These are phyloP conservation scores for Xanthoconium purpureum DNA, from an alignment of 768 basidiomycete genomes.

Conservation along the genomic window DNA sequence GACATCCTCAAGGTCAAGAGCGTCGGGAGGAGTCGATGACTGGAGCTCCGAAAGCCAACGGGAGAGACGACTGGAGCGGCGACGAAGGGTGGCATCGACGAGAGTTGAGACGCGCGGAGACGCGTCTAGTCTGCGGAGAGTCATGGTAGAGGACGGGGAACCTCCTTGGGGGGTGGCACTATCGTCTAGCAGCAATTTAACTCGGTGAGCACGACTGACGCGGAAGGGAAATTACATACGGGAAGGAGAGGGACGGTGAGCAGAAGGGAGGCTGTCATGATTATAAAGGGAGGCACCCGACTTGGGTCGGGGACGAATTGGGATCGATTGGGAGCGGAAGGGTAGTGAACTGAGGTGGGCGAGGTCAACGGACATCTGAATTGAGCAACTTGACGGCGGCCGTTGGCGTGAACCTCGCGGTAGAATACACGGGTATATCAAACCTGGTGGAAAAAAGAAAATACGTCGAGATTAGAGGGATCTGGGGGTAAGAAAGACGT, in stretches of 20 bases:
- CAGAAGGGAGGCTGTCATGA: slow-evolving; percentile 7
- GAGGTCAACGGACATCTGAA: slow-evolving; percentile 25
- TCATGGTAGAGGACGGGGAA: slow-evolving; percentile 34
- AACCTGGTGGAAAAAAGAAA: slow-evolving; percentile 6
- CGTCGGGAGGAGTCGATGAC: slow-evolving; percentile 16
- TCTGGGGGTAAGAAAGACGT: slow-evolving; percentile 16
- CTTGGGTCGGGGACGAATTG: slow-evolving; percentile 9
- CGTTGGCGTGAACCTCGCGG: background rate
- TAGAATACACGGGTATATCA: slow-evolving; percentile 20
- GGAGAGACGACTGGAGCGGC: slow-evolving; percentile 40
- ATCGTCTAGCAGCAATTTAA: slow-evolving; percentile 26
- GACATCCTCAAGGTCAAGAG: slow-evolving; percentile 19
- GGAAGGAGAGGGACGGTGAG: slow-evolving; percentile 2
- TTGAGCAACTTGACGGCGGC: background rate
- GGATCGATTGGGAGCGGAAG: slow-evolving; percentile 15
- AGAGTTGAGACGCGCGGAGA: slow-evolving; percentile 12
- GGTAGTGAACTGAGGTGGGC: slow-evolving; percentile 16
- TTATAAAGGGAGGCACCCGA: slow-evolving; percentile 20
- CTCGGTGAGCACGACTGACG: slow-evolving; percentile 34
- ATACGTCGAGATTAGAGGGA: slow-evolving; percentile 3
- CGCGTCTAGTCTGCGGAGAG: slow-evolving; percentile 25
- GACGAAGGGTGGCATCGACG: slow-evolving; percentile 25
- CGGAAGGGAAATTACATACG: slow-evolving; percentile 19
- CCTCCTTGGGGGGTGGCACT: slow-evolving; percentile 7
- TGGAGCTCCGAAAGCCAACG: slow-evolving; percentile 46